Evolutionary conservation across 1,284 basidiomycete genomes (phyloP).

Genomic region (Trametes versicolor): DNA sequence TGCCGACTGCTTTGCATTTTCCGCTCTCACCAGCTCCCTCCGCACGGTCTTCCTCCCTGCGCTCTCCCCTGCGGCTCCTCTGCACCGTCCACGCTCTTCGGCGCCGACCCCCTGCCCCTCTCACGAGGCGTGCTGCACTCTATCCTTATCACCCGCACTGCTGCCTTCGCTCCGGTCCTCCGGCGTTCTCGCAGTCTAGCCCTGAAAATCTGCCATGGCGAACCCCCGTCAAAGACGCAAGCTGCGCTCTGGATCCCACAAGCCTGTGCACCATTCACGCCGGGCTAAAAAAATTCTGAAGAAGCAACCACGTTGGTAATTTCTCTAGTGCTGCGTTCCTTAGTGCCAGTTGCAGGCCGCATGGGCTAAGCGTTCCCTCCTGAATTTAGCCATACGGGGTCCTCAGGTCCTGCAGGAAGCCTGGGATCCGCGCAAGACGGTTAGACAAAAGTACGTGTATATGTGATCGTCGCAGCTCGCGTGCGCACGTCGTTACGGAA

Average conservation of each 20-base stretch:
- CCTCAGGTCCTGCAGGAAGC: conserved; percentile 85
- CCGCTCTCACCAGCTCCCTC: conserved; percentile 12
- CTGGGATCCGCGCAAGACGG: conserved; percentile 92
- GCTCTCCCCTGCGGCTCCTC: conserved; percentile 13
- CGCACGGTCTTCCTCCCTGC: conserved; percentile 2
- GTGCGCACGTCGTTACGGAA: conserved; percentile 27
- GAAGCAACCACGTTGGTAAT: conserved; percentile 74
- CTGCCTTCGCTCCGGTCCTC: conserved; percentile 22
- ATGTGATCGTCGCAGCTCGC: conserved; percentile 17
- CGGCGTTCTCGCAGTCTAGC: conserved; percentile 20
- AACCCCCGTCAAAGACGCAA: conserved; percentile 93
- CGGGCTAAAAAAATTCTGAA: conserved; percentile 79
- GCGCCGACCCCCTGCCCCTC: conserved; percentile 1
- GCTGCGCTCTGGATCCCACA: conserved; percentile 75
- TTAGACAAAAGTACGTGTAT: conserved; percentile 87
- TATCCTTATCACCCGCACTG: conserved; percentile 12
- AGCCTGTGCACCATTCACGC: conserved; percentile 73
- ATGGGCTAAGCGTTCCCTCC: conserved; percentile 27
- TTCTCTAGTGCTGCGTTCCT: conserved; percentile 23
- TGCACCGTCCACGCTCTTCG: conserved; percentile 8
- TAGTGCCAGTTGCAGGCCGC: conserved; percentile 11
- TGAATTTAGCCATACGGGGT: conserved; percentile 76
- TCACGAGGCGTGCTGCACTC: conserved; percentile 6
- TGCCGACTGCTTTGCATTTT: conserved; percentile 32
- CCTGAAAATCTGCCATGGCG: conserved; percentile 66